These are phyloP conservation scores for Canariomyces notabilis DNA, from an alignment of 2,329 filamentous ascomycete species.

Conservation along the genomic window DNA sequence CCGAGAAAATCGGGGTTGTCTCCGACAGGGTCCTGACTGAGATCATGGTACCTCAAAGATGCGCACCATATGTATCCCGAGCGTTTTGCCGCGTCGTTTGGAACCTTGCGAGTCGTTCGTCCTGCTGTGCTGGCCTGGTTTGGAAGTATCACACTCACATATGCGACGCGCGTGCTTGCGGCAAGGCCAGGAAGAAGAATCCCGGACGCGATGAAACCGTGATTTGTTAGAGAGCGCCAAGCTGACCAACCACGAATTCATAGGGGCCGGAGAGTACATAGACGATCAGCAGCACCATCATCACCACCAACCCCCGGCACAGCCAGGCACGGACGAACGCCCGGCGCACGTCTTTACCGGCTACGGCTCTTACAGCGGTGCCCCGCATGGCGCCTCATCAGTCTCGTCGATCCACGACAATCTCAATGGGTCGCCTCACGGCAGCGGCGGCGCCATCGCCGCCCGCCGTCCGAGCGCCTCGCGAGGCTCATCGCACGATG, in stretches of 20 bases:
- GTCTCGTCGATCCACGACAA: constrained; percentile 62
- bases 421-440: constrained; percentile 37
- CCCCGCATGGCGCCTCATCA: constrained; percentile 50
- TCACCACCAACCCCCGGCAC: constrained; percentile 56
- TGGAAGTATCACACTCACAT: constrained; percentile 24
- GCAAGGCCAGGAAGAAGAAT: constrained; percentile 8
- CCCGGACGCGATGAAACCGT: background rate
- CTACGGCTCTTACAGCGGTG: constrained; percentile 58
- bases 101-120: constrained; percentile 22
- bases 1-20: constrained; percentile 15
- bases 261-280: constrained; percentile 59
- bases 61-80: constrained; percentile 12
- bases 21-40: constrained; percentile 16
- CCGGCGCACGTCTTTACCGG: constrained; percentile 69
- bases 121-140: constrained; percentile 20
- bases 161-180: constrained; percentile 17
- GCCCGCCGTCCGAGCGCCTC: constrained; percentile 35
- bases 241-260: constrained; percentile 21
- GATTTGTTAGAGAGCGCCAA: background rate
- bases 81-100: constrained; percentile 20
- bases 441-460: constrained; percentile 32
- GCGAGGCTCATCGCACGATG: constrained; percentile 40
- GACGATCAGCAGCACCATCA: constrained; percentile 57
- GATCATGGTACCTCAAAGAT: constrained; percentile 18
- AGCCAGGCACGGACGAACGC: constrained; percentile 57